These are phyloP conservation scores for Salix dunnii DNA, from an alignment of 345 rosid genomes.

Conservation along the genomic window DNA sequence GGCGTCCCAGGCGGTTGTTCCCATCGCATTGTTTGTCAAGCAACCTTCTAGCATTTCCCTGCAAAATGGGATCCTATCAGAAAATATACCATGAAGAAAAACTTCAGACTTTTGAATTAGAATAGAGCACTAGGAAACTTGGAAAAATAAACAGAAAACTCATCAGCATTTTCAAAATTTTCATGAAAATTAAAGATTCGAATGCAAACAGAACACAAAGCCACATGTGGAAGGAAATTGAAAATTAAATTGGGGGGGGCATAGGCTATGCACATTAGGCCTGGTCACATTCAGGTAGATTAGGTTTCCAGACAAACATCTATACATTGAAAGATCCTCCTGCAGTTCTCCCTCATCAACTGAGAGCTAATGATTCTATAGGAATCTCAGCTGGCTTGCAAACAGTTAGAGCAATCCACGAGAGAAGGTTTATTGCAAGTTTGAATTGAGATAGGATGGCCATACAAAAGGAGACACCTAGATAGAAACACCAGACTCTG, in stretches of 20 bases:
- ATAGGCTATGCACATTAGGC: background rate
- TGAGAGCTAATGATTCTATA: background rate
- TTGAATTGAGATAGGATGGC: background rate
- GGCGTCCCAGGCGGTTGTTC: conserved; percentile 58
- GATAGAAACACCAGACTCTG: background rate
- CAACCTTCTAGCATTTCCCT: conserved; percentile 94
- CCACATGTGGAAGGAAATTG: background rate
- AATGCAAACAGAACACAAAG: background rate
- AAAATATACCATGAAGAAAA: background rate
- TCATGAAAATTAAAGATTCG: background rate
- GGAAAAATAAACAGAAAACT: background rate
- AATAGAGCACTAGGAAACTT: background rate
- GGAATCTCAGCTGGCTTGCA: background rate
- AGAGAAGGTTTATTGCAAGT: background rate
- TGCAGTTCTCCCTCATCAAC: background rate
- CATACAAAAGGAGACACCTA: background rate
- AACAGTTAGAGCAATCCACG: background rate
- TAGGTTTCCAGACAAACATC: background rate
- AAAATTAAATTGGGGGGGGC: background rate
- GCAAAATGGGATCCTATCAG: conserved; percentile 21
- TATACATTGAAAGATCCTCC: background rate
- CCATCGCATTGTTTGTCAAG: conserved; percentile 81
- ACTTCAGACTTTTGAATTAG: background rate
- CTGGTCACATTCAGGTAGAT: background rate
- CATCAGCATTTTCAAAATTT: background rate